phyloP scores from a whole-genome alignment of 1,139 yeast species.

The Saccharomyces pastorianus region DNA sequence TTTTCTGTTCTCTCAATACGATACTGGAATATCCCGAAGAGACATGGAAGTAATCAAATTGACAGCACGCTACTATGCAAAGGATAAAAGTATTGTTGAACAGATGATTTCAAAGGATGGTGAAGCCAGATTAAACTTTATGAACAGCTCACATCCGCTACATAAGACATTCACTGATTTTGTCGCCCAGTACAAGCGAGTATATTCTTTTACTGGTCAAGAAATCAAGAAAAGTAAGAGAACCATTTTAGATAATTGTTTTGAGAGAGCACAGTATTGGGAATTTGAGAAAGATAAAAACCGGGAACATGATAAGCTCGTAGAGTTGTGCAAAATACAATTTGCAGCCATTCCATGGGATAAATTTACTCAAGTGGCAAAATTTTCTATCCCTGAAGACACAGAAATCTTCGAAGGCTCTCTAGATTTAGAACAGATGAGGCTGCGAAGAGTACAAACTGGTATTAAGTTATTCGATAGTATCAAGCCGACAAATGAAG shows the following conservation, averaged over 20 bases:
- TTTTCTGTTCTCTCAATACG: constrained; percentile 41
- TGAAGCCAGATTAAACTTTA: constrained; percentile 60
- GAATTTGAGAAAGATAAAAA: constrained; percentile 35
- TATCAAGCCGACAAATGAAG: neutral
- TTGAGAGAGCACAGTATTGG: constrained; percentile 48
- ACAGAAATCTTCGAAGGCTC: constrained; percentile 54
- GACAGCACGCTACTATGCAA: constrained; percentile 62
- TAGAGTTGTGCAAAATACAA: constrained; percentile 39
- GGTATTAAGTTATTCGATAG: neutral
- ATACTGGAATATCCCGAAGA: constrained; percentile 50
- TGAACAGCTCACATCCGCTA: constrained; percentile 54
- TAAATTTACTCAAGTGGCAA: constrained; percentile 48
- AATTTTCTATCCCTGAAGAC: constrained; percentile 58
- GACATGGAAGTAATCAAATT: constrained; percentile 65
- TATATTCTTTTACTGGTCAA: constrained; percentile 4
- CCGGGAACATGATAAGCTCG: constrained; percentile 29
- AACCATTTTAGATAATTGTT: constrained; percentile 43
- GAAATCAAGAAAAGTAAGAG: constrained; percentile 25
- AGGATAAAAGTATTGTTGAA: constrained; percentile 41
- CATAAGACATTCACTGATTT: constrained; percentile 44
- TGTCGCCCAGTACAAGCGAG: constrained; percentile 47
- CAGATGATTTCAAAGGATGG: constrained; percentile 36
- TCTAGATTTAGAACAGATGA: constrained; percentile 41
- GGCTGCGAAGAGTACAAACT: neutral
- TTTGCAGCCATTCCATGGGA: constrained; percentile 86